These are phyloP conservation scores for Diaporthe vaccinii DNA, from an alignment of 2,329 filamentous ascomycete species.

Conservation along the genomic window DNA sequence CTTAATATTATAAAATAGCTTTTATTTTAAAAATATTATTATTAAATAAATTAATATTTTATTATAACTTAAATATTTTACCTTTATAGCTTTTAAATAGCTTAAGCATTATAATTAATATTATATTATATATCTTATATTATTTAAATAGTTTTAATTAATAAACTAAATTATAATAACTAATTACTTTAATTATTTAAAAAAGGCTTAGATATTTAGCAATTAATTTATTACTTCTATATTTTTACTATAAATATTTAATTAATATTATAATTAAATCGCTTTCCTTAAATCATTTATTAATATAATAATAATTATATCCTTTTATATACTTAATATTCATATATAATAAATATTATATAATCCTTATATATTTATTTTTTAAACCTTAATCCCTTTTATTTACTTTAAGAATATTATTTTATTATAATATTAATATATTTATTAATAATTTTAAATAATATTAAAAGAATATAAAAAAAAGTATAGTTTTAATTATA, in stretches of 20 bases:
- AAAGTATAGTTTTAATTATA: no score
- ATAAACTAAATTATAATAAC: background rate
- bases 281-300: background rate
- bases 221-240: background rate
- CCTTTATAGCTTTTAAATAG: background rate
- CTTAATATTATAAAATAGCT: no score
- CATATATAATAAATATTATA: background rate
- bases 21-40: no score
- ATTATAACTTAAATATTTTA: background rate
- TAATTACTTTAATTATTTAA: background rate
- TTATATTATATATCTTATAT: background rate
- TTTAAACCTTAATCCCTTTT: no score
- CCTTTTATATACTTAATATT: background rate
- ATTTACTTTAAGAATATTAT: no score
- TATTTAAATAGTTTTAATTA: no score
- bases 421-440: no score
- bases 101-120: background rate
- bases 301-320: background rate
- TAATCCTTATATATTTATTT: no score
- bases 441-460: no score
- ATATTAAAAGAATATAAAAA: no score
- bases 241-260: background rate
- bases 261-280: background rate
- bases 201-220: background rate
- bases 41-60: background rate